Conservation (phyloP, 805 yeast genomes). For the Teunomyces funiuensis region DNA sequence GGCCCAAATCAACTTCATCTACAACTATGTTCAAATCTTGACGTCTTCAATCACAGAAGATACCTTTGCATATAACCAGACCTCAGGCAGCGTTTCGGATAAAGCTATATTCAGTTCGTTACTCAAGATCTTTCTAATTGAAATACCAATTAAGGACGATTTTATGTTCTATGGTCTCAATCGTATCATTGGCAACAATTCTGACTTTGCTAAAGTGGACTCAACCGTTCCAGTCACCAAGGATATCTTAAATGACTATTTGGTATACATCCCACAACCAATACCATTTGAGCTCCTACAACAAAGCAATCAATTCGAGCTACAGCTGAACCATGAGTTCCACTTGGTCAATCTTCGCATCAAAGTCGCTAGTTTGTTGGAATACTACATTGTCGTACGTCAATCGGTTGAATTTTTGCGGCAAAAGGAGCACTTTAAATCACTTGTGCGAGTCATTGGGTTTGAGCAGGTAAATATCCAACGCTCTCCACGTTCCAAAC, state of each 20-base stretch:
- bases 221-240: constrained; percentile 37
- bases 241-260: constrained; percentile 21
- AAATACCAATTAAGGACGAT: constrained; percentile 38
- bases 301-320: constrained; percentile 13
- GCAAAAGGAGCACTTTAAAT: constrained; percentile 38
- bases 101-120: constrained; percentile 28
- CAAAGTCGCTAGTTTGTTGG: constrained; percentile 49
- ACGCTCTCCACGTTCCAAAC: constrained; percentile 45
- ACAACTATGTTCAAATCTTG: constrained; percentile 54
- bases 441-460: constrained; percentile 44
- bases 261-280: constrained; percentile 30
- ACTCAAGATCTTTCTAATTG: constrained; percentile 39
- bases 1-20: constrained; percentile 49
- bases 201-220: constrained; percentile 42
- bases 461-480: constrained; percentile 48
- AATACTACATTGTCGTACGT: constrained; percentile 37
- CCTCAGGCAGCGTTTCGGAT: constrained; percentile 9
- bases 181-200: constrained; percentile 52
- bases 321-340: constrained; percentile 39
- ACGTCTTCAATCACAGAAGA: constrained; percentile 39
- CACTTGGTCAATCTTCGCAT: constrained; percentile 45
- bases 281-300: constrained; percentile 18
- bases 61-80: constrained; percentile 26
- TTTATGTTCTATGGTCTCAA: constrained; percentile 55
- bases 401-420: constrained; percentile 26